A percentile compares a stretch with the other conserved stretches of the same genome.
Conservation (phyloP, 768 basidiomycete genomes). For the Xerocomus brunneocitrinus region DNA sequence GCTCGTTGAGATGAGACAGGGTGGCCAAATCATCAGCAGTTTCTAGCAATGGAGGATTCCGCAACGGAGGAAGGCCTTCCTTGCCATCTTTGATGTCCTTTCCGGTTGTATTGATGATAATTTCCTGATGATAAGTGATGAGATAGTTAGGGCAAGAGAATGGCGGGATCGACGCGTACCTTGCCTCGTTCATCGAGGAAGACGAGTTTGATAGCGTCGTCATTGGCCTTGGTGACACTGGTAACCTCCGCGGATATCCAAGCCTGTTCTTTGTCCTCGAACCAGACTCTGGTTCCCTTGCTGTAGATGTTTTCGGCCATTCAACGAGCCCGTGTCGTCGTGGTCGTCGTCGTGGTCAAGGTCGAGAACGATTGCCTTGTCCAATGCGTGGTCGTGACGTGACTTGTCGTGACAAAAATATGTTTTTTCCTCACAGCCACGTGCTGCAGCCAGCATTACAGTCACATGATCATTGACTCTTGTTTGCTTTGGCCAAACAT, state of each 20-base stretch:
- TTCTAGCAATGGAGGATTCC: slow-evolving; percentile 95
- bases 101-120: slow-evolving; percentile 68
- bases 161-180: slow-evolving; percentile 41
- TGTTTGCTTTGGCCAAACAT: too few relatives aligned
- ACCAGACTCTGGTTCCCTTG: slow-evolving; percentile 89
- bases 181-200: slow-evolving; percentile 92
- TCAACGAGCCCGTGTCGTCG: slow-evolving; percentile 42
- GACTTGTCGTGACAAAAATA: slow-evolving; percentile 17
- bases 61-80: slow-evolving; percentile 82
- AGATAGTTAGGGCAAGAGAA: not conserved
- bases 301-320: slow-evolving; percentile 93
- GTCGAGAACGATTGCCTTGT: slow-evolving; percentile 9
- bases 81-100: slow-evolving; percentile 78
- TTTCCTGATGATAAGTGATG: slow-evolving; percentile 50
- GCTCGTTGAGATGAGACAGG: slow-evolving; percentile 96
- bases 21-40: slow-evolving; percentile 98
- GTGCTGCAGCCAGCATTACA: slow-evolving; percentile 1
- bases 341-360: slow-evolving; percentile 12
- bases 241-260: slow-evolving; percentile 90
- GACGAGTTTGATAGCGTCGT: slow-evolving; percentile 75
- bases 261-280: slow-evolving; percentile 89
- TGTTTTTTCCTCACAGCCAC: slow-evolving; percentile 13
- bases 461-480: not conserved
- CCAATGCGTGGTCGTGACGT: slow-evolving; percentile 17
- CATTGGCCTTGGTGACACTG: slow-evolving; percentile 55